Evolutionary conservation across 148 eudicot species (phyloP), one percentile per base, ranked within the genome.

Genomic region (Limonium bicolor): DNA sequence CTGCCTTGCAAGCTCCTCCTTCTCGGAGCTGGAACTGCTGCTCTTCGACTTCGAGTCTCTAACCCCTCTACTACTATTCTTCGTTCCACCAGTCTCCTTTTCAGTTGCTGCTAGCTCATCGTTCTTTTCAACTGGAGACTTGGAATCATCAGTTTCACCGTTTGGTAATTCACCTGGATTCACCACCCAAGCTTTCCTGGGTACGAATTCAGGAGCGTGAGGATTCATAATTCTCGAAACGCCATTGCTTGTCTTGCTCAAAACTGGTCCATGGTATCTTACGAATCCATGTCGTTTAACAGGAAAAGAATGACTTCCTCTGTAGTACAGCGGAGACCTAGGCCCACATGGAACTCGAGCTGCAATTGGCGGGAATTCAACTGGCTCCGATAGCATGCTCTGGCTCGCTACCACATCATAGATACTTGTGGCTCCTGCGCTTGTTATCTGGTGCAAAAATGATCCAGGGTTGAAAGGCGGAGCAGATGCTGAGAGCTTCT

Each of bases 401-500:
- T 78, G 87, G 64, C 70, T 81, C 4, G 54, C 77, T 54, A 62
- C 63, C n/a, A 70, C 72, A 65, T 85, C 95, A 40, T 77, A 74
- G 36, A 77, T 67, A 38, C 61, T 65, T 28, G 73, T 59, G n/a
- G 39, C 36, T 16, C 56, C 59, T 29, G 36, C 51, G 0, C 62
- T 41, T 35, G 48, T 65, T 17, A 64, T 31, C 5, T 75, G 62
- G 19, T 76, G 74, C 49, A 70, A 60, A 45, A 28, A 52, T 55
- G 40, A 54, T 9, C 77, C 70, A 5, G 99, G 99, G 20, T 55
- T 78, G 54, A 73, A 92, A 10, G 99, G 99, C 56, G 61, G 67
- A 39, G 99, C 99, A 5, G 77, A 51, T 13, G 99, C 99, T 7
- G 99, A 92, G 51, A 92, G 99, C 71, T 92, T 92, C 71, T 92